Evolutionary conservation across 2,329 filamentous ascomycete species (phyloP).

Genomic region (Dryadomyces quercivorus): DNA sequence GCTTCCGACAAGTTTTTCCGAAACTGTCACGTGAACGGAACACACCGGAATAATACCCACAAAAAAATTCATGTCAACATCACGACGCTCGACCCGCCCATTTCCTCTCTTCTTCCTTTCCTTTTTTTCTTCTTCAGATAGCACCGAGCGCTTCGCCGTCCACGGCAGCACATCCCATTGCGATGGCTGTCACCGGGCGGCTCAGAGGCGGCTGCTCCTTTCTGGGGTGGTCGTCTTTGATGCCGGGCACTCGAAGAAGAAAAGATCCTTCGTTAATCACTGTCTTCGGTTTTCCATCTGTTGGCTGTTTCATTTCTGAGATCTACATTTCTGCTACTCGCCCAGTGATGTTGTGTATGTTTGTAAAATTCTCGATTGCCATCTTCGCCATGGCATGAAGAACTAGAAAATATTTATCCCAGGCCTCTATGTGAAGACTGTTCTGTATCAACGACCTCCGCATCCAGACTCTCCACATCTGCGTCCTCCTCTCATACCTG

Average conservation of each 20-base stretch:
- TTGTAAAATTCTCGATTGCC: too few species aligned
- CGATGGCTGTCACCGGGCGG: constrained; percentile 3
- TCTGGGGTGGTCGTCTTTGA: constrained; percentile 10
- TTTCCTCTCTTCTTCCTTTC: constrained; percentile 19
- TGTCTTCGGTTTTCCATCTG: constrained; percentile 33
- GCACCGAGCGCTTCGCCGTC: constrained; percentile 31
- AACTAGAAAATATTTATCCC: too few species aligned
- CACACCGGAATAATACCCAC: background rate
- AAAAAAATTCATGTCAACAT: background rate
- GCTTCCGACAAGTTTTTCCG: constrained; percentile 10
- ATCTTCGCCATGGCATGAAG: background rate
- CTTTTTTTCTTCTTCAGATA: constrained; percentile 34
- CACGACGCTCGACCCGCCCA: constrained; percentile 1
- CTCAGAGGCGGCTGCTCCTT: constrained; percentile 10
- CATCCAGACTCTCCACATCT: too few species aligned
- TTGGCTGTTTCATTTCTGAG: constrained; percentile 44
- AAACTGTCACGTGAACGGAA: background rate
- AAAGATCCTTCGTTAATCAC: constrained; percentile 47
- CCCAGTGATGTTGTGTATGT: background rate
- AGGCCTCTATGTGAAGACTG: too few species aligned
- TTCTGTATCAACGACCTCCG: too few species aligned
- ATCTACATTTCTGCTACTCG: constrained; percentile 32
- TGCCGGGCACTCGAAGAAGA: constrained; percentile 29
- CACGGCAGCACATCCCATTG: background rate
- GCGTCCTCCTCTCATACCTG: too few species aligned